phyloP scores from a whole-genome alignment of 2,329 filamentous ascomycete genomes.

The Colletotrichum sp. region DNA sequence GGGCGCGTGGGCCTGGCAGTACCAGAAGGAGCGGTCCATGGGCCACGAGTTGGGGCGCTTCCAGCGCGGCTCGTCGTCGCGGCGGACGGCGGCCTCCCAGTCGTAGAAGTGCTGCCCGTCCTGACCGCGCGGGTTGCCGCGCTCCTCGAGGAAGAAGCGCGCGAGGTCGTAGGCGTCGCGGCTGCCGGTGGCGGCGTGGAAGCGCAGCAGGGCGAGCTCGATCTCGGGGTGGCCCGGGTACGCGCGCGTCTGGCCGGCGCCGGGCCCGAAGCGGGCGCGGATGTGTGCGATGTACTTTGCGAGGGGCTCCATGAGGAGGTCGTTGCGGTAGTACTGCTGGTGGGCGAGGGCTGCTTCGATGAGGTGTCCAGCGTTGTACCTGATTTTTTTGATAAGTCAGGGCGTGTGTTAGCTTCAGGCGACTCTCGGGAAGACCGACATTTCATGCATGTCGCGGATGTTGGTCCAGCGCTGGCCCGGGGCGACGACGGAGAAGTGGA shows the following conservation, averaged over 20 bases:
- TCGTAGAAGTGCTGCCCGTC: conserved; percentile 59
- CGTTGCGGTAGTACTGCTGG: conserved; percentile 54
- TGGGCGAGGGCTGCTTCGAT: conserved; percentile 67
- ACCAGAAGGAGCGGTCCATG: conserved; percentile 45
- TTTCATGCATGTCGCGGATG: conserved; percentile 65
- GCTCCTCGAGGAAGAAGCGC: conserved; percentile 61
- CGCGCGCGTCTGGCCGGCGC: conserved; percentile 53
- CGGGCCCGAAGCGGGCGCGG: conserved; percentile 54
- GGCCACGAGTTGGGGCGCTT: conserved; percentile 53
- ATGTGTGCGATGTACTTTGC: conserved; percentile 60
- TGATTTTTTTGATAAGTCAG: conserved; percentile 24
- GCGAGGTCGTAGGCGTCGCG: conserved; percentile 49
- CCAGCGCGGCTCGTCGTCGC: conserved; percentile 34
- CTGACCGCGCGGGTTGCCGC: conserved; percentile 53
- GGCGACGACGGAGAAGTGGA: conserved; percentile 66
- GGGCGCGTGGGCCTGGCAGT: conserved; percentile 61
- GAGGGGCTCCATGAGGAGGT: conserved; percentile 56
- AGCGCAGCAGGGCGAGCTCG: conserved; percentile 50
- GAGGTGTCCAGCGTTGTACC: conserved; percentile 66
- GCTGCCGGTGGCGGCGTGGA: conserved; percentile 35
- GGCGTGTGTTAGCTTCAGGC: neutral
- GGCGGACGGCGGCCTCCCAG: conserved; percentile 44
- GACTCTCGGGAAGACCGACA: conserved; percentile 40
- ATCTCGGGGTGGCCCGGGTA: conserved; percentile 66
- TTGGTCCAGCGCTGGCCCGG: conserved; percentile 62